Evolutionary conservation across 176 grass and related monocot species (phyloP).

Genomic region (Raddia distichophylla): DNA sequence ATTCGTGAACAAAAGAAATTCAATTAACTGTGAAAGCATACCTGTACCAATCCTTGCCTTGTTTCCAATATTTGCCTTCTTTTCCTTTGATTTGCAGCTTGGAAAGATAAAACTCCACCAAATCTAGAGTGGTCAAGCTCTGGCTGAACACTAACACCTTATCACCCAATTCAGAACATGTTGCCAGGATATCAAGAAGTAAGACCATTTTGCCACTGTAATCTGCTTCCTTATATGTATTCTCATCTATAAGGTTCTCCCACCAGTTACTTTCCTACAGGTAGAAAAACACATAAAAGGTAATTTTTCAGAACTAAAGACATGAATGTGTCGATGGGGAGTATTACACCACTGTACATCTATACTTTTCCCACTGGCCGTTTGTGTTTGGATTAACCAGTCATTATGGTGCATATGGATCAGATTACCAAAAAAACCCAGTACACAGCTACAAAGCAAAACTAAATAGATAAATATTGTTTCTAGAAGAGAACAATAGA

Average conservation of each 20-base stretch:
- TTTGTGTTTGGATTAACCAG: slow-evolving; percentile 13
- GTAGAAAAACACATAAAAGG: neutral
- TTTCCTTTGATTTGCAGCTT: slow-evolving; percentile 74
- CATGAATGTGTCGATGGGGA: neutral
- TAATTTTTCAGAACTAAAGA: slow-evolving; percentile 22
- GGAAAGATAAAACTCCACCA: slow-evolving; percentile 87
- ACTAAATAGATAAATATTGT: slow-evolving; percentile 26
- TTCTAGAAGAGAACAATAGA: neutral
- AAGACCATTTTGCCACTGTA: slow-evolving; percentile 98
- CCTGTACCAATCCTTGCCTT: slow-evolving; percentile 99
- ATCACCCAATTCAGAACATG: slow-evolving; percentile 77
- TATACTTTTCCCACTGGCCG: neutral
- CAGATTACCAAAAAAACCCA: slow-evolving; percentile 19
- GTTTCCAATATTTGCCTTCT: slow-evolving; percentile 89
- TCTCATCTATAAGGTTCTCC: slow-evolving; percentile 73
- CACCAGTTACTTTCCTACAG: slow-evolving; percentile 86
- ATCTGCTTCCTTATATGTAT: slow-evolving; percentile 71
- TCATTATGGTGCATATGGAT: neutral
- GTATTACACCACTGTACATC: slow-evolving; percentile 16
- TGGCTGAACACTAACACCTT: slow-evolving; percentile 96
- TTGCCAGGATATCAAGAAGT: slow-evolving; percentile 83
- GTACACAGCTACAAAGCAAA: slow-evolving; percentile 12
- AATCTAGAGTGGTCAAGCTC: slow-evolving; percentile 85
- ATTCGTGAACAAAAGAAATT: slow-evolving; percentile 28
- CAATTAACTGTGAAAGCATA: slow-evolving; percentile 46